Conservation (phyloP, 306 rosid genomes). For the Quercus aquifolioides region DNA sequence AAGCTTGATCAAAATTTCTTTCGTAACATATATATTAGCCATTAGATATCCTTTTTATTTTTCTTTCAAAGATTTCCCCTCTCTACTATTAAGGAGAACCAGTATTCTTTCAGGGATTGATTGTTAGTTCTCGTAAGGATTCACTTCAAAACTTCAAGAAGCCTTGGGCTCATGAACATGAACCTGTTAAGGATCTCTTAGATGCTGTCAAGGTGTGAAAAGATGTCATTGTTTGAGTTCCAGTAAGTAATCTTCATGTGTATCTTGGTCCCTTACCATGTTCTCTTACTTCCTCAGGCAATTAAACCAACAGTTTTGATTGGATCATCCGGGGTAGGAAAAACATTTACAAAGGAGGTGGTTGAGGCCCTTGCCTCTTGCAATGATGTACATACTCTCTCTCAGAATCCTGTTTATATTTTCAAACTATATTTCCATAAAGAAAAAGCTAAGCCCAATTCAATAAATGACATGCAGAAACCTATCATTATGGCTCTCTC, state of each 20-base stretch:
- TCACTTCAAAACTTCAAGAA: slow-evolving; percentile 89
- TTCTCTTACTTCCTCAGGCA: slow-evolving; percentile 29
- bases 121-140: slow-evolving; percentile 74
- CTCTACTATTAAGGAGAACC: neutral
- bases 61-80: neutral
- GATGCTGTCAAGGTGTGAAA: slow-evolving; percentile 71
- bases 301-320: slow-evolving; percentile 86
- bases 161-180: slow-evolving; percentile 98
- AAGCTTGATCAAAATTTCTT: slow-evolving; percentile 4
- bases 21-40: neutral
- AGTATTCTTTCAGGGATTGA: slow-evolving; percentile 63
- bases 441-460: slow-evolving; percentile 7
- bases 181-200: slow-evolving; percentile 60
- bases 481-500: slow-evolving; percentile 93
- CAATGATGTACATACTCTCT: slow-evolving; percentile 50
- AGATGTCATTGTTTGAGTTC: neutral
- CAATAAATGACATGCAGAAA: slow-evolving; percentile 51
- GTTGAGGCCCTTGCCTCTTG: slow-evolving; percentile 60
- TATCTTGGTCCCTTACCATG: slow-evolving; percentile 1
- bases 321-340: slow-evolving; percentile 89
- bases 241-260: neutral
- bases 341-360: slow-evolving; percentile 82
- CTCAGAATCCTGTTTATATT: neutral
- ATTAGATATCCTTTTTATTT: neutral
- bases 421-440: neutral